phyloP scores from a whole-genome alignment of 768 basidiomycete genomes.

The Phylloporus rhodoxanthus region DNA sequence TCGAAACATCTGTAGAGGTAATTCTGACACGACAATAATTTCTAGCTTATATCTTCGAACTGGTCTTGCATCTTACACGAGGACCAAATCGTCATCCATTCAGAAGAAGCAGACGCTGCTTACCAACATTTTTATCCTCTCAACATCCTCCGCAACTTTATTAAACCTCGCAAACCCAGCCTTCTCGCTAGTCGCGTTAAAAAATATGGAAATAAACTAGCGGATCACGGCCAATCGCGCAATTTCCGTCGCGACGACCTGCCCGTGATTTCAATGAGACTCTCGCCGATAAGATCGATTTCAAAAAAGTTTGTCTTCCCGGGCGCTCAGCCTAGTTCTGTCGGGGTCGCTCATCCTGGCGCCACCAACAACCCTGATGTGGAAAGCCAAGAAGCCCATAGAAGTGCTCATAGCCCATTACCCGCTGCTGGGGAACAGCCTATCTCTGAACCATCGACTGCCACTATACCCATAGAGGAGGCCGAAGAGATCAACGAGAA shows the following conservation, averaged over 20 bases:
- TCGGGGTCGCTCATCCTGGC: not conserved
- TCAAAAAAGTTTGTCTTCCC: slow-evolving; percentile 53
- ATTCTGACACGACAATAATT: slow-evolving; percentile 2
- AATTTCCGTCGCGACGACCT: slow-evolving; percentile 25
- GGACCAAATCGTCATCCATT: slow-evolving; percentile 65
- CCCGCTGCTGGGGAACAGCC: slow-evolving; percentile 1
- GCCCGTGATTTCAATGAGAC: slow-evolving; percentile 38
- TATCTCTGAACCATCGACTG: slow-evolving; percentile 1
- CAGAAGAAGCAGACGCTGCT: slow-evolving; percentile 60
- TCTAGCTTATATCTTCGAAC: slow-evolving; percentile 59
- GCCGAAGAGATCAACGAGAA: not conserved
- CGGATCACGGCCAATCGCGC: slow-evolving; percentile 1
- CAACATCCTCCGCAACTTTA: slow-evolving; percentile 28
- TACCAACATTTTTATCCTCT: slow-evolving; percentile 67
- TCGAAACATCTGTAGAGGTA: not conserved
- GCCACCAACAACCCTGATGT: not conserved
- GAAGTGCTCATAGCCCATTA: not conserved
- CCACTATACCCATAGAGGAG: not conserved
- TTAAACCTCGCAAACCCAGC: slow-evolving; percentile 22
- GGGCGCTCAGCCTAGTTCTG: slow-evolving; percentile 3
- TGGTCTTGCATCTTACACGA: slow-evolving; percentile 74
- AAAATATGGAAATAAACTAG: slow-evolving; percentile 2
- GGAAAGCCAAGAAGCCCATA: not conserved
- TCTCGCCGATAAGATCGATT: slow-evolving; percentile 42
- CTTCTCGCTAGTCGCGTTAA: slow-evolving; percentile 10